Evolutionary conservation across 306 rosid genomes (phyloP), one percentile per base, ranked within the genome.

Genomic region (Casuarina cunninghamiana): DNA sequence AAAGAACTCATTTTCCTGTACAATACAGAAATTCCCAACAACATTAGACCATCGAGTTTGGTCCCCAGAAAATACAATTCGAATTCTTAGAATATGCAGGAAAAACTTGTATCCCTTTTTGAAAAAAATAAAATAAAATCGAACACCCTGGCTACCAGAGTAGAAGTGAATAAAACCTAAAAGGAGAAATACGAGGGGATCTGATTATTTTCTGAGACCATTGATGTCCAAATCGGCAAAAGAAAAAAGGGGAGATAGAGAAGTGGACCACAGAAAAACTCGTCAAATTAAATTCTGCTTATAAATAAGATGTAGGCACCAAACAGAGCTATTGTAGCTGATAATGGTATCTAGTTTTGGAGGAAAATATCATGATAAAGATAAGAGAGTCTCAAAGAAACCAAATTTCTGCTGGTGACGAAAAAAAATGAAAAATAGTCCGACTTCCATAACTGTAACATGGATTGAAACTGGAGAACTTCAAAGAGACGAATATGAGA

Each of bases 1-100:
- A 85, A 95, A 95, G 72, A 91, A 85, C 0, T 91, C 97, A 70
- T 88, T 89, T 44, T 91, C 97, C 98, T 95, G 86, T 54, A 10
- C 72, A 84, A 3, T 21, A 67, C 44, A 71, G 79, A 74, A 57
- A 82, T 72, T 10, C 32, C 75, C 49, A 72, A 61, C 17, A n/a
- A 49, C 1, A 53, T 80, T 67, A 78, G 81, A 74, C 61, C 73
- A 69, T 46, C 41, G 15, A 66, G 35, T 48, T 77, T 41, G 32
- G 39, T 65, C 37, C 9, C 10, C 10, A 54, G 50, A 58, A 35
- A 69, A 54, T 6, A 69, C 9, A n/a, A 74, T 78, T 35, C 69
- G n/a, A 58, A 1, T 57, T 32, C 26, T 65, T 42, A 39, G 49
- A 13, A 50, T 26, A 46, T 13, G 63, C 45, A 26, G n/a, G 45